Evolutionary conservation across 2,329 filamentous ascomycete species (phyloP).

Genomic region (Penicillium rolfsii): DNA sequence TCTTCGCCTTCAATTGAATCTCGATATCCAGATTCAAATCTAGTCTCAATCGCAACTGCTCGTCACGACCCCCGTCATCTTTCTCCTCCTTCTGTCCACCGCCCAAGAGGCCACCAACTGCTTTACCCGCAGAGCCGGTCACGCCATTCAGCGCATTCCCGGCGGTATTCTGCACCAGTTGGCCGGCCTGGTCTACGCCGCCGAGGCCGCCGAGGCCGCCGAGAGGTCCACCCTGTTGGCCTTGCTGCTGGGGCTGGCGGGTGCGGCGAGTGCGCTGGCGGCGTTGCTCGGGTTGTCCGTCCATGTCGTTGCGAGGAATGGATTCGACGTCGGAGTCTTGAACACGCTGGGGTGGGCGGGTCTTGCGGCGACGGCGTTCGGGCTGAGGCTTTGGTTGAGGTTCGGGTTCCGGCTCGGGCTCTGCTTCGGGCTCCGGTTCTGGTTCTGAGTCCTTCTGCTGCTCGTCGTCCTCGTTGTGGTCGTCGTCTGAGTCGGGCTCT

Average conservation of each 20-base stretch:
- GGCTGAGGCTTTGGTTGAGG: constrained; percentile 44
- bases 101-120: constrained; percentile 44
- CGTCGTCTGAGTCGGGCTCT: constrained; percentile 43
- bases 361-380: constrained; percentile 37
- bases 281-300: constrained; percentile 51
- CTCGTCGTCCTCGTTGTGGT: constrained; percentile 48
- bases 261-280: constrained; percentile 61
- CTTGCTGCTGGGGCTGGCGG: constrained; percentile 51
- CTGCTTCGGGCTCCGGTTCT: constrained; percentile 35
- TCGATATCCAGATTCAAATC: constrained; percentile 82
- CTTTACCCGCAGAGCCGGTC: constrained; percentile 47
- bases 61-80: constrained; percentile 55
- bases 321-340: constrained; percentile 56
- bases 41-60: constrained; percentile 71
- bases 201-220: constrained; percentile 46
- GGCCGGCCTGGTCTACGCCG: constrained; percentile 60
- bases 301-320: constrained; percentile 58
- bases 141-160: constrained; percentile 51
- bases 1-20: constrained; percentile 82
- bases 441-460: constrained; percentile 44
- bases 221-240: constrained; percentile 44
- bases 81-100: constrained; percentile 46
- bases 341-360: constrained; percentile 24
- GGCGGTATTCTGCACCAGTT: constrained; percentile 56
- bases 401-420: constrained; percentile 27